Base-by-base conservation (phyloP, 768 basidiomycete genomes). In the Lyophyllum decastes region DNA sequence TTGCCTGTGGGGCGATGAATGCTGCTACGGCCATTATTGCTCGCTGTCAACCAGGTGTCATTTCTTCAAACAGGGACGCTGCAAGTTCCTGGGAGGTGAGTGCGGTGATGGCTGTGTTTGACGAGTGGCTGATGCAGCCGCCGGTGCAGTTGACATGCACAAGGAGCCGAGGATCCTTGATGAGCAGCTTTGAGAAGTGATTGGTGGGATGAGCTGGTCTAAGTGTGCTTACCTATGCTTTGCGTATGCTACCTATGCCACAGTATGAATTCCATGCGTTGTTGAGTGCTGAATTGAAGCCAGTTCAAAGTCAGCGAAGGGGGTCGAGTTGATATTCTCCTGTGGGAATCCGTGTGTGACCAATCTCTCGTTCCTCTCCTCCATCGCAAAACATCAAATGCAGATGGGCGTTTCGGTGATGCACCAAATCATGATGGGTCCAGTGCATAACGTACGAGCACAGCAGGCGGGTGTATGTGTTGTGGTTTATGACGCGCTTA, bases 51-150 rank as follows among this genome's bases (percentile, higher is more conserved):
- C 69, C 6, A 76, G 75, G 38, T 83, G 81, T 66, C 73, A 72
- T 50, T 82, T 74, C 66, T 70, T 80, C 61, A 84, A 82, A 73
- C 73, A 78, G 47, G 81, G 81, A 19, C 81, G 72, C 55, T 88
- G 87, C 69, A 87, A 83, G 68, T 89, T 88, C 69, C 68, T 74
- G 60, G 86, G 82, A 69, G 75, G 87, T 88, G 59, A 59, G 76
- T 75, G 27, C 47, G 25, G 35, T 55, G 34, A 44, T 55, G 52
- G 24, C 25, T 49, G 44, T 34, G 22, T 33, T 24, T 55, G 57
- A 51, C 22, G 46, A 51, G 49, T 61, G 55, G 61, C 64, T 62
- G 49, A 67, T 65, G 6, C 49, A 60, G 57, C 48, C 49, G 51
- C 53, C 40, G 43, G 44, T 54, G 35, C 64, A 78, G 75, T 55